Evolutionary conservation across 805 yeast species (phyloP).

Genomic region (Zygosaccharomyces bailii): DNA sequence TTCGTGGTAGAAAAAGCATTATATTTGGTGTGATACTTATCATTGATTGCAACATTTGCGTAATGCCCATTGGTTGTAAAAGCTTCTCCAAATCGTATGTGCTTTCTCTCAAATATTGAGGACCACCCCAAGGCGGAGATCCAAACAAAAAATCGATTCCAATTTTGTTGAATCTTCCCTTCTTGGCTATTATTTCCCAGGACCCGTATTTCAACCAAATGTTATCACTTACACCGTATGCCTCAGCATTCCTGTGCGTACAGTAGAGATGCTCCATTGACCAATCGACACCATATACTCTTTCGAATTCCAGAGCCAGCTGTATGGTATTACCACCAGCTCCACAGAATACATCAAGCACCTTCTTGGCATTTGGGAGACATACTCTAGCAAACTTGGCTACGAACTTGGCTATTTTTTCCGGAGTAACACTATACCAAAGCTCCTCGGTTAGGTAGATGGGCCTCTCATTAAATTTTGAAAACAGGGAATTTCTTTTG

Average conservation of each 20-base stretch:
- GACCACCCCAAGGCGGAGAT: conserved; percentile 94
- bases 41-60: conserved; percentile 43
- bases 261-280: conserved; percentile 61
- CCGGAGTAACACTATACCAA: conserved; percentile 91
- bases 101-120: conserved; percentile 45
- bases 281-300: conserved; percentile 60
- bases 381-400: conserved; percentile 53
- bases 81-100: conserved; percentile 45
- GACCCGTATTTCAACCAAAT: conserved; percentile 49
- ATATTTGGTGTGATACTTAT: conserved; percentile 44
- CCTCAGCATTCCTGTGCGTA: conserved; percentile 58
- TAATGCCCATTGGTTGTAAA: conserved; percentile 48
- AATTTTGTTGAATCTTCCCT: conserved; percentile 20
- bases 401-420: conserved; percentile 56
- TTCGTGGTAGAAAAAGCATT: conserved; percentile 62
- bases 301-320: conserved; percentile 55
- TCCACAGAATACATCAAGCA: conserved; percentile 76
- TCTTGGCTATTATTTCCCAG: conserved; percentile 36
- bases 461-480: conserved; percentile 58
- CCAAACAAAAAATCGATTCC: conserved; percentile 48
- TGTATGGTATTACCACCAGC: conserved; percentile 87
- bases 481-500: conserved; percentile 57
- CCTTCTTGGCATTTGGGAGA: conserved; percentile 45
- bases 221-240: conserved; percentile 56
- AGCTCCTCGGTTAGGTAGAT: conserved; percentile 65